Percentiles rank a stretch among this genome's conserved stretches.
Conservation (phyloP, 2,329 filamentous ascomycete species). For the Apiospora sp. region DNA sequence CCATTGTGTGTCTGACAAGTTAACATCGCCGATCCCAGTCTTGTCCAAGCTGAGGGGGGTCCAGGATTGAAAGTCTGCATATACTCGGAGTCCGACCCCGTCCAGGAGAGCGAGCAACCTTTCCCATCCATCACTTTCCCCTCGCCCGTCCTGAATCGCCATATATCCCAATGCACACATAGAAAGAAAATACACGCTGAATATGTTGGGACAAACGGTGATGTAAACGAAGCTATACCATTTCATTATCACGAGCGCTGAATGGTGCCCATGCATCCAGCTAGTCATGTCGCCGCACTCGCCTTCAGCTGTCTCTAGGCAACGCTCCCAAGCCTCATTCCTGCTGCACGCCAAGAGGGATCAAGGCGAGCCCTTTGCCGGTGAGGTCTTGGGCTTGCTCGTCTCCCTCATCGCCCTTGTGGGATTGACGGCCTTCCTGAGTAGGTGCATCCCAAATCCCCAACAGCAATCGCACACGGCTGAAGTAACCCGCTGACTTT, state of each 20-base stretch:
- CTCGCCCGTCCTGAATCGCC: conserved; percentile 6
- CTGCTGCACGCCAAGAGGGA: neutral
- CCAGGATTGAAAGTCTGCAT: neutral
- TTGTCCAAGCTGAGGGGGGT: neutral
- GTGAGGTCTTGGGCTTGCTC: conserved; percentile 30
- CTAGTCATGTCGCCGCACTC: conserved; percentile 23
- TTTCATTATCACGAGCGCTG: neutral
- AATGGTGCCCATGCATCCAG: neutral
- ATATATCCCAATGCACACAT: neutral
- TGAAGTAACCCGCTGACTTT: neutral
- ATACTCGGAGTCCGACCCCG: conserved; percentile 2
- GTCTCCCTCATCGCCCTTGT: conserved; percentile 31
- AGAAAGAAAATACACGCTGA: neutral
- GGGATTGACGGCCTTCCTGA: conserved; percentile 33
- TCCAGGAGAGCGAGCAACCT: neutral
- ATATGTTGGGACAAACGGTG: neutral
- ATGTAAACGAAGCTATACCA: neutral
- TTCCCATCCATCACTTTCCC: neutral
- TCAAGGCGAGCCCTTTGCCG: conserved; percentile 27
- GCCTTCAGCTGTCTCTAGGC: conserved; percentile 16
- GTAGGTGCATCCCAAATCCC: conserved; percentile 26
- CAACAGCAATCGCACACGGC: neutral
- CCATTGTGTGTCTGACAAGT: neutral
- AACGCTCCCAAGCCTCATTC: conserved; percentile 20
- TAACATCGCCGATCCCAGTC: neutral